Conservation (phyloP, 441 rosid species). For the Arabidopsis hybrid region DNA sequence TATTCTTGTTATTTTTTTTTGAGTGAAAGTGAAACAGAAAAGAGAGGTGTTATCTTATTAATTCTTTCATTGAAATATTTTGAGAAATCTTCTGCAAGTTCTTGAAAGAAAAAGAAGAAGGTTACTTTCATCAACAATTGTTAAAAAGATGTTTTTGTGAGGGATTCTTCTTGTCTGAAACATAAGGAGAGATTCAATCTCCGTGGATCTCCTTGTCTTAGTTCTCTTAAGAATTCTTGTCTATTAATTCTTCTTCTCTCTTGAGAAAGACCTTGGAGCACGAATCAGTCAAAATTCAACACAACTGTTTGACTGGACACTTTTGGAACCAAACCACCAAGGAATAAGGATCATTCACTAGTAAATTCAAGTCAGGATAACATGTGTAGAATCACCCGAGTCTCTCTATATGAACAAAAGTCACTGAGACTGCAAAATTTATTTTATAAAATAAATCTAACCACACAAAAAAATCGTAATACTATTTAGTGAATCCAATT, state of each 20-base stretch:
- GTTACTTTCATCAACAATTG: neutral
- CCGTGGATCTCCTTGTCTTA: too few species aligned
- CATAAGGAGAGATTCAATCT: too few species aligned
- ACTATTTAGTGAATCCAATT: too few species aligned
- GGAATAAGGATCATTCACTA: neutral
- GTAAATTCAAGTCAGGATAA: neutral
- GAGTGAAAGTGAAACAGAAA: slow-evolving; percentile 18
- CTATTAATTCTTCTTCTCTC: neutral
- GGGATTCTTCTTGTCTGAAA: neutral
- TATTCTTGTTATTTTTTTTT: slow-evolving; percentile 40
- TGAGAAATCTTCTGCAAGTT: slow-evolving; percentile 4
- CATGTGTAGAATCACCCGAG: neutral
- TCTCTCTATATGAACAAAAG: too few species aligned
- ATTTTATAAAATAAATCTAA: too few species aligned
- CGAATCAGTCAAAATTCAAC: slow-evolving; percentile 31
- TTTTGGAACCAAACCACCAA: slow-evolving; percentile 3
- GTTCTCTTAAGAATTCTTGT: neutral
- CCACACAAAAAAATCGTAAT: too few species aligned
- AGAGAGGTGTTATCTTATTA: slow-evolving; percentile 47
- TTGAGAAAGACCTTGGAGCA: slow-evolving; percentile 11
- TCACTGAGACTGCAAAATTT: too few species aligned
- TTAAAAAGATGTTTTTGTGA: neutral
- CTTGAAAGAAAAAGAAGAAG: neutral
- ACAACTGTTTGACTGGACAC: slow-evolving; percentile 24
- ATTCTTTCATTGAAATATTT: slow-evolving; percentile 59